Evolutionary conservation across 1,284 basidiomycete species (phyloP).

Genomic region (Apiotrichum montevideense): DNA sequence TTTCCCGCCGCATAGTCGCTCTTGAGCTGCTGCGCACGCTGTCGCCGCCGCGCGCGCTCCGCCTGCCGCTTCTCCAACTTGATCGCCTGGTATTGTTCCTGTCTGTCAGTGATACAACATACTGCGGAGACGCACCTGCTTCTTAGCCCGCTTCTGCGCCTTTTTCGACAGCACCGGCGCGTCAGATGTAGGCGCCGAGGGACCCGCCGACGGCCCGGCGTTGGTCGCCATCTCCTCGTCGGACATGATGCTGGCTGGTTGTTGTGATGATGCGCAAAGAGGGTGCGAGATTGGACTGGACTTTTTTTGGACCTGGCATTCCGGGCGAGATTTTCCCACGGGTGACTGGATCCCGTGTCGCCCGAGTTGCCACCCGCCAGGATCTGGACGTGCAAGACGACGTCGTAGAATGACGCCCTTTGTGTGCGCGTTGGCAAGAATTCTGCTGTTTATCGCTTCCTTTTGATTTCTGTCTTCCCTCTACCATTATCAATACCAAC

Average conservation of each 20-base stretch:
- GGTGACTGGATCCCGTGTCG: too few relatives aligned
- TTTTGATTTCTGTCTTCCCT: too few relatives aligned
- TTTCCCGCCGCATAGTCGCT: slow-evolving; percentile 33
- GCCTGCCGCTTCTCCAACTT: slow-evolving; percentile 32
- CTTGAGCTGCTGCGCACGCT: slow-evolving; percentile 17
- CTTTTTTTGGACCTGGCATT: neutral
- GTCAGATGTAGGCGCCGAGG: neutral
- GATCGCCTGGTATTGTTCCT: slow-evolving; percentile 15
- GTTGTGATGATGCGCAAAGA: neutral
- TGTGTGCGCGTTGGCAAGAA: too few relatives aligned
- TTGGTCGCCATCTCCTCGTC: neutral
- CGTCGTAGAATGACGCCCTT: too few relatives aligned
- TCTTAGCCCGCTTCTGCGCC: slow-evolving; percentile 36
- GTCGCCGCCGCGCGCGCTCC: slow-evolving; percentile 28
- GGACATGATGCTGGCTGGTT: slow-evolving; percentile 1
- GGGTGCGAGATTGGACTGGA: neutral
- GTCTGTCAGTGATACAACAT: slow-evolving; percentile 8
- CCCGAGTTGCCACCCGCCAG: too few relatives aligned
- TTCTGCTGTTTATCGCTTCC: too few relatives aligned
- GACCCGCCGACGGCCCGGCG: neutral
- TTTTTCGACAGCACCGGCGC: slow-evolving; percentile 15
- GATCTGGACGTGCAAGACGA: too few relatives aligned
- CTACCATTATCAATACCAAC: too few relatives aligned
- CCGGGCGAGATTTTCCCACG: too few relatives aligned
- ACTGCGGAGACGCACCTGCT: slow-evolving; percentile 23